Evolutionary conservation across 148 eudicot genomes (phyloP), one percentile per base, ranked within the genome.

Genomic region (Vaccinium macrocarpon): DNA sequence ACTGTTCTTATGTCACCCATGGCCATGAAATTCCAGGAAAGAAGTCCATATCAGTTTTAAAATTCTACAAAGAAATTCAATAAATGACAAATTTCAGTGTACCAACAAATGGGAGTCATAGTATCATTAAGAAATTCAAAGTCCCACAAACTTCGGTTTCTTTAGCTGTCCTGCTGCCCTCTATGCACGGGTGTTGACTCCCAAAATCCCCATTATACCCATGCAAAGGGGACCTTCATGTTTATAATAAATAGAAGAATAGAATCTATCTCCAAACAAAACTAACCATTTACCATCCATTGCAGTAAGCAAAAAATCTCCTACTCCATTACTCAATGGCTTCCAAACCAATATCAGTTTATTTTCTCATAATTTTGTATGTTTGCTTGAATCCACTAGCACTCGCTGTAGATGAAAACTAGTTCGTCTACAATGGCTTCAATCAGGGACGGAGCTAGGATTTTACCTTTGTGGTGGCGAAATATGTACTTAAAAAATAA

Each of bases 351-450:
- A 76, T 13, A 13, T 77, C 59, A 77, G 59, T 77, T 77, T 38
- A 23, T n/a, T 51, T 77, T 51, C 21, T 51, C 9, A 51, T 77
- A 51, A 42, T n/a, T 77, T 27, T 49, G 5, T 73, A 35, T 73
- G 10, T 51, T 38, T 51, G 6, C 5, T 5, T 42, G 46, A 42
- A 42, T 42, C 6, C 46, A 0, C 46, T 3, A 5, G 46, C 46
- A 0, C 0, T 42, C 6, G 46, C 46, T 3, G 46, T 42, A 42
- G 46, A 42, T 42, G 46, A 42, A 42, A 42, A 42, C 46, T 6
- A 42, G 46, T 42, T 42, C 46, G 5, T 42, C 46, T 42, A 18
- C 13, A 55, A 56, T 57, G 82, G 82, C 82, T 87, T 87, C 62
- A 18, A n/a, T n/a, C n/a, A n/a, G n/a, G n/a, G n/a, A n/a, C n/a